Conservation (phyloP, 2,329 filamentous ascomycete species). For the Aspergillus sp. region DNA sequence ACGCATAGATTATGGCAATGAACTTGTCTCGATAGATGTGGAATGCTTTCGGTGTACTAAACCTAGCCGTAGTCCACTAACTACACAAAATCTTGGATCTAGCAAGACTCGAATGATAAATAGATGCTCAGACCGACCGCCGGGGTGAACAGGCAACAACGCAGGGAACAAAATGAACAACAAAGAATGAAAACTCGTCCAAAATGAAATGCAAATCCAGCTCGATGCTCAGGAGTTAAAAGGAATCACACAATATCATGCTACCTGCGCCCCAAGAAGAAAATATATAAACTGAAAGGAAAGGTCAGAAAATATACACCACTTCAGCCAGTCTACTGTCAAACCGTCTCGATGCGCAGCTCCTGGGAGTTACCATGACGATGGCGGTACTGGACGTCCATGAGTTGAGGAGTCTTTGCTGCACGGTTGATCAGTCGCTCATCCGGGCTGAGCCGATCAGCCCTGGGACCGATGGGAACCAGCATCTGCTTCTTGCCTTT, state of each 20-base stretch:
- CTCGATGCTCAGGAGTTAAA: neutral
- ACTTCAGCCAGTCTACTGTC: no score
- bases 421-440: conserved; percentile 30
- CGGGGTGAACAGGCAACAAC: neutral
- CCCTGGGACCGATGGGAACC: conserved; percentile 31
- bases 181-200: neutral
- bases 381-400: conserved; percentile 28
- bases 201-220: neutral
- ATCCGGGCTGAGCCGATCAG: conserved; percentile 23
- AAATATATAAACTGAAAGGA: conserved; percentile 2
- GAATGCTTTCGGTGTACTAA: no score
- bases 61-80: no score
- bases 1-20: neutral
- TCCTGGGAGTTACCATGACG: conserved; percentile 33
- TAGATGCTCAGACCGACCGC: neutral
- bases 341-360: conserved; percentile 29
- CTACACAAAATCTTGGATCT: neutral
- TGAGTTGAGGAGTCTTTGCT: conserved; percentile 27
- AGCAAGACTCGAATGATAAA: neutral
- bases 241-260: neutral
- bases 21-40: neutral
- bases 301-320: conserved; percentile 5
- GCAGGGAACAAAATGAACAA: conserved; percentile 2
- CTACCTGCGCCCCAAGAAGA: neutral
- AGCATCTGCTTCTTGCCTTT: conserved; percentile 35